Evolutionary conservation across 306 rosid genomes (phyloP).

Genomic region (Cyclanthera cordifolia): DNA sequence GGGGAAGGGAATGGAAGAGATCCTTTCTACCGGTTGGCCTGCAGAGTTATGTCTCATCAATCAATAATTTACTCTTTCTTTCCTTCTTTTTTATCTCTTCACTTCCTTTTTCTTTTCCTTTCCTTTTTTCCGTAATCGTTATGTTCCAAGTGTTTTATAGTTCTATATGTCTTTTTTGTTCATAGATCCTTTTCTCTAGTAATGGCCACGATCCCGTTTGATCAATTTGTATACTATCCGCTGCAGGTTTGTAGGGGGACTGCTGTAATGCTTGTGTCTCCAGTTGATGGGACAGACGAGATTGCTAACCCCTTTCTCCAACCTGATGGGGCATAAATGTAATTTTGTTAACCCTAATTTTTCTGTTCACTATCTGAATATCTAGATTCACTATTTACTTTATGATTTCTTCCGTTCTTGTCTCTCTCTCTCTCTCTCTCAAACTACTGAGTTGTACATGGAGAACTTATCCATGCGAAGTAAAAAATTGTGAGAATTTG

Average conservation of each 20-base stretch:
- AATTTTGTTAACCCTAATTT: neutral
- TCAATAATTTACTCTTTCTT: too few relatives aligned
- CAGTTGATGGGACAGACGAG: conserved; percentile 96
- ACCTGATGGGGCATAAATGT: conserved; percentile 46
- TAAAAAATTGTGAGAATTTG: conserved; percentile 8
- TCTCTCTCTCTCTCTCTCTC: neutral
- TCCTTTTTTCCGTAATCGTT: too few relatives aligned
- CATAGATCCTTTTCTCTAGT: neutral
- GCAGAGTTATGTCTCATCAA: too few relatives aligned
- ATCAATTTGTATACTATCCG: neutral
- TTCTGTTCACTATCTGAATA: conserved; percentile 1
- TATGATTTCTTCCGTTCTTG: neutral
- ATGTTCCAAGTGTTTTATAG: too few relatives aligned
- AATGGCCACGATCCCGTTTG: neutral
- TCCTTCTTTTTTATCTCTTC: too few relatives aligned
- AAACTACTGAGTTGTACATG: neutral
- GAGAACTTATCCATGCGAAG: neutral
- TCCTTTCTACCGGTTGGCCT: too few relatives aligned
- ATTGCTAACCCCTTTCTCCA: conserved; percentile 89
- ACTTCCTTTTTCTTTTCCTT: too few relatives aligned
- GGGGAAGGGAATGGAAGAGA: too few relatives aligned
- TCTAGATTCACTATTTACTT: neutral
- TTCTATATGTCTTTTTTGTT: neutral
- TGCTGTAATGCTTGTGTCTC: conserved; percentile 98
- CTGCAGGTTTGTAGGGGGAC: conserved; percentile 96